Evolutionary conservation across 2,329 filamentous ascomycete species (phyloP).

Genomic region (Alternaria triticina): DNA sequence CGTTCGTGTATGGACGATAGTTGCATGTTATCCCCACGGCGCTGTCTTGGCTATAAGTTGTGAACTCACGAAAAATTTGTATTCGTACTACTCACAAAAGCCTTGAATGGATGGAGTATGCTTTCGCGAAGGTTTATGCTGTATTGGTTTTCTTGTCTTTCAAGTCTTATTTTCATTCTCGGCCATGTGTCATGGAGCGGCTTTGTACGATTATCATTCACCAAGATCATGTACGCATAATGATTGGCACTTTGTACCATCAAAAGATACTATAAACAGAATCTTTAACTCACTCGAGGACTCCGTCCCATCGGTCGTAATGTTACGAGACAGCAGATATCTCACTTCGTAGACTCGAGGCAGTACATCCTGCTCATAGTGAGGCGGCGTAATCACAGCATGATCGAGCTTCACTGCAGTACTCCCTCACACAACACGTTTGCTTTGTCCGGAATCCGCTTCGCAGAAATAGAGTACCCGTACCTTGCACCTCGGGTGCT

Average conservation of each 20-base stretch:
- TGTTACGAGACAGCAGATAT: background rate
- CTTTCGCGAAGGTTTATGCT: background rate
- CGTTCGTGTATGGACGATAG: background rate
- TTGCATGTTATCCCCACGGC: background rate
- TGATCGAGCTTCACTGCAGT: background rate
- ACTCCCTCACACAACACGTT: constrained; percentile 1
- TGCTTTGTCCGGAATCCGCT: background rate
- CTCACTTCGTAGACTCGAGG: background rate
- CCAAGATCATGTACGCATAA: background rate
- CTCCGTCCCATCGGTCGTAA: background rate
- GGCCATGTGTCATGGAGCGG: background rate
- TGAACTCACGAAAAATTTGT: background rate
- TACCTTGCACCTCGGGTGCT: constrained; percentile 13
- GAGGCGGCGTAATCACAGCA: background rate
- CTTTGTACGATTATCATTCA: constrained; percentile 1
- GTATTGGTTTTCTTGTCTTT: background rate
- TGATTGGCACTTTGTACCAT: background rate
- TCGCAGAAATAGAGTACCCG: background rate
- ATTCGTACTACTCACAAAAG: constrained; percentile 2
- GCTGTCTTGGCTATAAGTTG: background rate
- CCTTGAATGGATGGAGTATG: background rate
- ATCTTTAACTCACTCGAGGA: background rate
- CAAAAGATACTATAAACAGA: background rate
- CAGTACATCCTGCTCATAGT: background rate
- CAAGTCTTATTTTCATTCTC: background rate